phyloP scores from a whole-genome alignment of 2,329 filamentous ascomycete species.

The Epichloe elymi region DNA sequence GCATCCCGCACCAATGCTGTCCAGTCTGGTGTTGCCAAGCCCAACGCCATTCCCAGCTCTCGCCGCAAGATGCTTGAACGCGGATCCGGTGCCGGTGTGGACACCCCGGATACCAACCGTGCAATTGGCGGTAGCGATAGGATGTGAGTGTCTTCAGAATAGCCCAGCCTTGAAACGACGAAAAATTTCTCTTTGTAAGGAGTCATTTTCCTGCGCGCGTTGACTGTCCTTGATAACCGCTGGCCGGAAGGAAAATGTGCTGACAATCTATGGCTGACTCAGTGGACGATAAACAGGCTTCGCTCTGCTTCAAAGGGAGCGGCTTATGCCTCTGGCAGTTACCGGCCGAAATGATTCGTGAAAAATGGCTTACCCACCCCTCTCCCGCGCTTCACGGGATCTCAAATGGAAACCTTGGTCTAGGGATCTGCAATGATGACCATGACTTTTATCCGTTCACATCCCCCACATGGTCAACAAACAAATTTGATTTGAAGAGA shows the following conservation, averaged over 20 bases:
- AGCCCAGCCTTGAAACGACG: slow-evolving; percentile 27
- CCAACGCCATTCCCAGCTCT: slow-evolving; percentile 60
- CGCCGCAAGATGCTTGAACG: slow-evolving; percentile 77
- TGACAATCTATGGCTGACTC: slow-evolving; percentile 68
- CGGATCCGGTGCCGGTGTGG: slow-evolving; percentile 41
- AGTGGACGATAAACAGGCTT: slow-evolving; percentile 75
- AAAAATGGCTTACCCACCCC: slow-evolving; percentile 5
- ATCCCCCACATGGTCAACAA: neutral
- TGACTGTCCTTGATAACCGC: slow-evolving; percentile 62
- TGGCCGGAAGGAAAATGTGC: slow-evolving; percentile 58
- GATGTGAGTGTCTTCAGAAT: slow-evolving; percentile 73
- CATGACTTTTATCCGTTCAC: neutral
- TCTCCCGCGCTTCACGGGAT: slow-evolving; percentile 6
- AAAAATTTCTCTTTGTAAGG: slow-evolving; percentile 63
- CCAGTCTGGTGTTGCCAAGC: slow-evolving; percentile 51
- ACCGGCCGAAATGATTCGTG: slow-evolving; percentile 22
- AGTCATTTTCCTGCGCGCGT: slow-evolving; percentile 68
- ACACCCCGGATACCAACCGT: slow-evolving; percentile 61
- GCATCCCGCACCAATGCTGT: slow-evolving; percentile 54
- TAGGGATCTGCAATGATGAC: neutral
- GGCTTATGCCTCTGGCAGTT: slow-evolving; percentile 29
- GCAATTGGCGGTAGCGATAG: slow-evolving; percentile 71
- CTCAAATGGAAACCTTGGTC: slow-evolving; percentile 2
- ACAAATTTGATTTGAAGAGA: neutral
- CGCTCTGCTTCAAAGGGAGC: slow-evolving; percentile 67